Base-by-base conservation (phyloP, 352 stramenopile genomes). In the Pythium sp. region DNA sequence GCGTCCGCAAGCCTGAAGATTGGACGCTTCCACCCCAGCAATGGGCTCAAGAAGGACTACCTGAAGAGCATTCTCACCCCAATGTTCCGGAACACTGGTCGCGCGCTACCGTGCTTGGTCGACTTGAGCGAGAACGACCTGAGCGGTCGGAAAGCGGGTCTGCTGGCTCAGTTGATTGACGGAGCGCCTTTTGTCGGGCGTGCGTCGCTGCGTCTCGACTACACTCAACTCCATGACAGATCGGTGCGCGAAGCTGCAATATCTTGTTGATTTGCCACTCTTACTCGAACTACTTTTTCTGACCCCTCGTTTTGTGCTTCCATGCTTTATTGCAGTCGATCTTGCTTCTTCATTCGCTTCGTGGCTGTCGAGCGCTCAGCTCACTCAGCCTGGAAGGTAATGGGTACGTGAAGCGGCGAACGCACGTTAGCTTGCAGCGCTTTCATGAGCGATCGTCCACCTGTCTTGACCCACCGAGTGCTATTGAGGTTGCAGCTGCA, bases 111-210 rank as follows among this genome's bases (percentile, higher is more conserved):
- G 8, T 84, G 81, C 22, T 71, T 80, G 64, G 62, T 93, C 2
- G 83, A 94, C 53, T 51, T 93, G 51, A 94, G 84, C n/a, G 86
- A 93, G 62, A 94, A 94, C 70, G 67, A 91, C 41, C 67, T 93
- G 6, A 80, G 77, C 43, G 77, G 84, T 4, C 55, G 75, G 36
- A 81, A 80, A 49, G 84, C 79, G 8, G 68, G 73, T 20, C 36
- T 82, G 3, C 58, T 94, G 1, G 82, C 86, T 2, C 71, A 87
- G 32, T 61, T 91, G 14, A 54, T 91, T 2, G 79, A 82, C 36
- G 74, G 73, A 14, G 75, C 82, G 1, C 82, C 81, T 2, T 75
- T 73, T 51, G 70, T 76, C 18, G 65, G 71, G 0, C 69, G 77
- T 5, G 77, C 79, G 3, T 89, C 74, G 1, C 54, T 94, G 7